Evolutionary conservation across 2,329 filamentous ascomycete species (phyloP).

Genomic region (Cytospora schulzeri): DNA sequence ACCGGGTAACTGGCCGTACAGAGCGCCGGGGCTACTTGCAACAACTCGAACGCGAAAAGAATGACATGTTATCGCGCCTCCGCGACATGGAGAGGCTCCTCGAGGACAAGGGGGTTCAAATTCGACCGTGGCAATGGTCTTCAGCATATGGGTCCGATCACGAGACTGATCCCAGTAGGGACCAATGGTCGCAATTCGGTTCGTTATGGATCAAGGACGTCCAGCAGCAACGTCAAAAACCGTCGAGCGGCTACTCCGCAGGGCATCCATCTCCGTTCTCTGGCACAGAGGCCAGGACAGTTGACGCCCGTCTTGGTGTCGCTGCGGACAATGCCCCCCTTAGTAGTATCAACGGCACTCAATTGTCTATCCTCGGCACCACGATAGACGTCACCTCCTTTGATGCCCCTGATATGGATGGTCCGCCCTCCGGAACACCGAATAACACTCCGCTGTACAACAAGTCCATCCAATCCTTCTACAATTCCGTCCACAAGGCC

Average conservation of each 20-base stretch:
- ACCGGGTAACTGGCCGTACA: conserved; percentile 81
- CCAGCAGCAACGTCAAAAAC: conserved; percentile 36
- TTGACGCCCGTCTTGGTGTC: conserved; percentile 69
- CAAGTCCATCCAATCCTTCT: conserved; percentile 71
- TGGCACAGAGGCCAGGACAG: conserved; percentile 40
- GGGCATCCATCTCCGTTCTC: conserved; percentile 17
- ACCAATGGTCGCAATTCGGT: conserved; percentile 41
- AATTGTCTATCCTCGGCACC: conserved; percentile 76
- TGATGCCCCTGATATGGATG: conserved; percentile 66
- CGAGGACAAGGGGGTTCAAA: conserved; percentile 60
- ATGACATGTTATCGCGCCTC: conserved; percentile 67
- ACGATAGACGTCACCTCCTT: conserved; percentile 79
- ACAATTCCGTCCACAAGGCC: conserved; percentile 65
- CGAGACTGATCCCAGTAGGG: conserved; percentile 34
- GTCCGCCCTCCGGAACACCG: conserved; percentile 50
- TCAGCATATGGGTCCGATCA: conserved; percentile 38
- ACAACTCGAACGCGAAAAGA: conserved; percentile 72
- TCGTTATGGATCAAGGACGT: conserved; percentile 41
- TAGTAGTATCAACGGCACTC: conserved; percentile 74
- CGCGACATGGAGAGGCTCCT: conserved; percentile 69
- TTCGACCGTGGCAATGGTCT: conserved; percentile 51
- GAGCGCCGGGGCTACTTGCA: conserved; percentile 78
- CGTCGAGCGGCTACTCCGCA: conserved; percentile 4
- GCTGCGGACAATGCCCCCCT: conserved; percentile 64
- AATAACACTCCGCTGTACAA: conserved; percentile 58